Conservation (phyloP, 306 rosid species). For the Dicorynia guianensis region DNA sequence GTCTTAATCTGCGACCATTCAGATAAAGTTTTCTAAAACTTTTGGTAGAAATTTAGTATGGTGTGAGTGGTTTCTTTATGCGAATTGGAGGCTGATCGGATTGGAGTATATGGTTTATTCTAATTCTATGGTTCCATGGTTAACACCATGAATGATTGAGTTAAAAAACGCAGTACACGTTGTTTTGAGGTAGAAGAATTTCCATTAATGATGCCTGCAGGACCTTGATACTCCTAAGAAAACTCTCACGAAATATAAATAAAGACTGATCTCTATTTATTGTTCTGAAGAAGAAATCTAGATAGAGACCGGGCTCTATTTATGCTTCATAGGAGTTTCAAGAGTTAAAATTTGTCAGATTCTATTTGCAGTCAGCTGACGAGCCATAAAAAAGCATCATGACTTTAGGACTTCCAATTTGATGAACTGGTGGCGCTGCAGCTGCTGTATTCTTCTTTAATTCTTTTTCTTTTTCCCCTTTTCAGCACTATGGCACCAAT, state of each 20-base stretch:
- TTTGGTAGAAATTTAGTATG: too few species aligned
- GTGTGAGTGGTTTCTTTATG: neutral
- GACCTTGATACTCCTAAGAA: too few species aligned
- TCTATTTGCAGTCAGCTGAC: neutral
- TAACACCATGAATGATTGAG: too few species aligned
- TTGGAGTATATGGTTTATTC: too few species aligned
- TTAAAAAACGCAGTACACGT: neutral
- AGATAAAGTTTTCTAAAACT: neutral
- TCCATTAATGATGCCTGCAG: neutral
- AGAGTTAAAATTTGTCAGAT: too few species aligned
- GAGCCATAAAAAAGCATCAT: neutral
- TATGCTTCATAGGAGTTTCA: too few species aligned
- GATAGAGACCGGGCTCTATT: too few species aligned
- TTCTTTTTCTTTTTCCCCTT: neutral
- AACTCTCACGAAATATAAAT: too few species aligned
- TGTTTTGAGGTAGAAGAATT: neutral
- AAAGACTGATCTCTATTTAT: too few species aligned
- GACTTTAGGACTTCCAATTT: neutral
- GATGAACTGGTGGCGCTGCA: constrained; percentile 30
- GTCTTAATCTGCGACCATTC: neutral
- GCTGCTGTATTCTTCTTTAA: neutral
- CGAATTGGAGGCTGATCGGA: neutral
- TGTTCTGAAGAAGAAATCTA: too few species aligned
- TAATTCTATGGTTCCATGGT: too few species aligned
- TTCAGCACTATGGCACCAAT: neutral